Conservation (phyloP, 495 filamentous ascomycete species). For the Aspergillus bertholletiae region DNA sequence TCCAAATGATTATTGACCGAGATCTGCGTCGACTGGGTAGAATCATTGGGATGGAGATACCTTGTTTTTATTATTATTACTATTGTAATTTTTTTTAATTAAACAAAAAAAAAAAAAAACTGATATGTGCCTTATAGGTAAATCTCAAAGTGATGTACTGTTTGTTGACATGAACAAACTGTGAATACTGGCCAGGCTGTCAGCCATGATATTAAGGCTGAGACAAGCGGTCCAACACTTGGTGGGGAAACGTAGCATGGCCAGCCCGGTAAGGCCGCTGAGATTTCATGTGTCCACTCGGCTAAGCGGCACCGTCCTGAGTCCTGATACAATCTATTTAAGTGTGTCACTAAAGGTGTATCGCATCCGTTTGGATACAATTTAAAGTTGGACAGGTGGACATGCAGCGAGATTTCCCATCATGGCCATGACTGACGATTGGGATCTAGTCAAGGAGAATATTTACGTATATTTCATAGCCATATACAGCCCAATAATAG, state of each 20-base stretch:
- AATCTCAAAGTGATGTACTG: no score
- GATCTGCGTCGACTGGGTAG: neutral
- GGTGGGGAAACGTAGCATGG: neutral
- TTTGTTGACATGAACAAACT: no score
- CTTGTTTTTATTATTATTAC: no score
- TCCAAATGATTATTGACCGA: neutral
- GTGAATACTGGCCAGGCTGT: no score
- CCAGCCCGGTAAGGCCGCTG: neutral
- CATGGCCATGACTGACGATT: neutral
- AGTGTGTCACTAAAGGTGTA: neutral
- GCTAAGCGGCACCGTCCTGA: neutral
- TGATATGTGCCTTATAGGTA: no score
- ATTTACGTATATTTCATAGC: neutral
- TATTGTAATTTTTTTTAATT: no score
- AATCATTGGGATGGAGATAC: neutral
- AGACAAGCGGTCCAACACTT: neutral
- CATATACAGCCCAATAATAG: neutral
- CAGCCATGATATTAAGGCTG: neutral
- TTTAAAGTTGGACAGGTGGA: neutral
- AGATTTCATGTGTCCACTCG: neutral
- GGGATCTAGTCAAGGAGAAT: neutral
- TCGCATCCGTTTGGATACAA: neutral
- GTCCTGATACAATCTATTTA: neutral
- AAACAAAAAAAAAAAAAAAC: no score
- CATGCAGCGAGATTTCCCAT: neutral